A percentile compares a stretch with the other conserved stretches of the same genome.
Conservation (phyloP, 805 yeast genomes). For the Lipomyces spencermartinsiae region DNA sequence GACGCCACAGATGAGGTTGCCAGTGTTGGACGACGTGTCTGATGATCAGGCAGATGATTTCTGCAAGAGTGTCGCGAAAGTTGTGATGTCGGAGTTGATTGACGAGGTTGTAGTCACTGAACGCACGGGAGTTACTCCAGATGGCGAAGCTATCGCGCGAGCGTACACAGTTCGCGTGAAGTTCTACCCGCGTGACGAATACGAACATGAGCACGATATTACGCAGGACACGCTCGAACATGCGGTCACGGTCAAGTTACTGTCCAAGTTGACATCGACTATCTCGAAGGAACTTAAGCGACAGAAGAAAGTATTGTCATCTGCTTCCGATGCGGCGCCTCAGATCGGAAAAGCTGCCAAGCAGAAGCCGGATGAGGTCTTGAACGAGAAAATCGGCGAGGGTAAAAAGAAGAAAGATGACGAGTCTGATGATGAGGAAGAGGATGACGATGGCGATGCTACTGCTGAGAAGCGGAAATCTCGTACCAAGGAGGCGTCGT, state of each 20-base stretch:
- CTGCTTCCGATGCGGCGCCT: conserved; percentile 43
- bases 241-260: conserved; percentile 68
- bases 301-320: conserved; percentile 61
- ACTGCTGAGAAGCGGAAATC: conserved; percentile 64
- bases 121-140: conserved; percentile 68
- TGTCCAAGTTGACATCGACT: conserved; percentile 66
- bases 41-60: conserved; percentile 91
- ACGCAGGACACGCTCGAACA: conserved; percentile 76
- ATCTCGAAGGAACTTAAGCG: conserved; percentile 82
- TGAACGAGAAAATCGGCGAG: conserved; percentile 55
- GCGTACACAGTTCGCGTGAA: conserved; percentile 75
- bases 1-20: conserved; percentile 99
- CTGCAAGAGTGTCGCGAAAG: conserved; percentile 87
- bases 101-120: conserved; percentile 86
- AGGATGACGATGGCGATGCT: conserved; percentile 66
- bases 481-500: conserved; percentile 82
- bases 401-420: conserved; percentile 36
- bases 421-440: conserved; percentile 48
- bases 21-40: conserved; percentile 76
- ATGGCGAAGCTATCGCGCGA: conserved; percentile 59
- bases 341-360: conserved; percentile 51
- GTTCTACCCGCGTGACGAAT: conserved; percentile 78
- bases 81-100: conserved; percentile 84
- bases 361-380: conserved; percentile 61
- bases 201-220: conserved; percentile 87